These are phyloP conservation scores for Poa pratensis DNA, from an alignment of 176 grass and related monocot species.

Conservation along the genomic window DNA sequence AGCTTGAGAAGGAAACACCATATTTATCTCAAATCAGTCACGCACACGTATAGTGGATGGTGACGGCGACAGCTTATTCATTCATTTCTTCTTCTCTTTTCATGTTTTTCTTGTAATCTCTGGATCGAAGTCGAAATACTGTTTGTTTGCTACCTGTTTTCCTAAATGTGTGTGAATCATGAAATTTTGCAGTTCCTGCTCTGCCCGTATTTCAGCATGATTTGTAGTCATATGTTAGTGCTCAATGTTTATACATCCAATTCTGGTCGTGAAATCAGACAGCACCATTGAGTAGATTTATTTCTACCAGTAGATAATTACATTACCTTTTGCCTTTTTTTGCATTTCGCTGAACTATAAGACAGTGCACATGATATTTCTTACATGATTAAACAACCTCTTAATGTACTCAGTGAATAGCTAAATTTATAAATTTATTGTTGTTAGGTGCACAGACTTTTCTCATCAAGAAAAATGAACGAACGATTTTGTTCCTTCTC, in stretches of 20 bases:
- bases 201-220: not conserved
- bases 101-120: slow-evolving; percentile 27
- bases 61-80: slow-evolving; percentile 41
- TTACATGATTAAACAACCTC: not conserved
- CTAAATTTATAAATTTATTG: not conserved
- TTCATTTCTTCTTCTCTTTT: slow-evolving; percentile 35
- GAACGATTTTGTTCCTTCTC: not conserved
- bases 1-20: slow-evolving; percentile 35
- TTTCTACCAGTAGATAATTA: not conserved
- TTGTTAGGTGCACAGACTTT: not conserved
- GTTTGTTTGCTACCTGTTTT: slow-evolving; percentile 3
- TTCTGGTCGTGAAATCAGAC: not conserved
- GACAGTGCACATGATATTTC: not conserved
- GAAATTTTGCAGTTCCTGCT: not conserved
- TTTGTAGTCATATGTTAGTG: not conserved
- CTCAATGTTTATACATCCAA: slow-evolving; percentile 4
- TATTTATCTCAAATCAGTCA: slow-evolving; percentile 53
- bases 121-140: slow-evolving; percentile 30
- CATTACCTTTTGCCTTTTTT: not conserved
- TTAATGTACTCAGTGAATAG: not conserved
- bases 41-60: slow-evolving; percentile 42
- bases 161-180: slow-evolving; percentile 41
- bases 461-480: not conserved
- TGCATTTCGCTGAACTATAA: slow-evolving; percentile 1
- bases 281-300: slow-evolving; percentile 8